phyloP scores from a whole-genome alignment of 2,329 filamentous ascomycete species.

The Exophiala bonariae region DNA sequence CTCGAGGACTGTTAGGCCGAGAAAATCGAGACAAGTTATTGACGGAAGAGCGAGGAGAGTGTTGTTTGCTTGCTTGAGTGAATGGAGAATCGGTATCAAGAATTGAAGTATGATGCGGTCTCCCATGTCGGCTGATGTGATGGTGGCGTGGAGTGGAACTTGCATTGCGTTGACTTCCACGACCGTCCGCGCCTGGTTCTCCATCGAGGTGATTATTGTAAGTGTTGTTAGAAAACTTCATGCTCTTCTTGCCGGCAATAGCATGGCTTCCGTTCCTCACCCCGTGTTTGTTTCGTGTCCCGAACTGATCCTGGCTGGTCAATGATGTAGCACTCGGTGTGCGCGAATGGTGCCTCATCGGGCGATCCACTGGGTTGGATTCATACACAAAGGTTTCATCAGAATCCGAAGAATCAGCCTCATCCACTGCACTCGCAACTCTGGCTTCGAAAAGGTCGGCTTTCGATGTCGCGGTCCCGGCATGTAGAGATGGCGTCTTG shows the following conservation, averaged over 20 bases:
- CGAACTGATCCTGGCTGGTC: constrained; percentile 49
- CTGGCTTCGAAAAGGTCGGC: constrained; percentile 98
- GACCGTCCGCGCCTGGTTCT: constrained; percentile 66
- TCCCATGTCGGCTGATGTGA: constrained; percentile 76
- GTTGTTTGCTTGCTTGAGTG: constrained; percentile 63
- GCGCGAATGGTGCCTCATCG: constrained; percentile 82
- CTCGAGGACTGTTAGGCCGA: constrained; percentile 69
- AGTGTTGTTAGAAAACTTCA: constrained; percentile 88
- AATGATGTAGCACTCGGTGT: constrained; percentile 90
- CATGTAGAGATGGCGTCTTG: constrained; percentile 63
- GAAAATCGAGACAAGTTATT: constrained; percentile 53
- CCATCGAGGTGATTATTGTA: constrained; percentile 65
- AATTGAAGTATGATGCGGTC: constrained; percentile 68
- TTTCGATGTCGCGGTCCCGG: constrained; percentile 75
- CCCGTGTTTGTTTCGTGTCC: constrained; percentile 61
- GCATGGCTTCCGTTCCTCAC: constrained; percentile 65
- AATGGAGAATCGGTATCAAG: constrained; percentile 80
- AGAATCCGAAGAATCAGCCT: constrained; percentile 93
- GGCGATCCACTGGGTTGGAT: constrained; percentile 75
- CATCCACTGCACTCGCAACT: constrained; percentile 92
- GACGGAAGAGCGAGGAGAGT: constrained; percentile 56
- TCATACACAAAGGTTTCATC: constrained; percentile 99
- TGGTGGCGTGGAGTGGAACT: constrained; percentile 69
- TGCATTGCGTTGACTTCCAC: constrained; percentile 61
- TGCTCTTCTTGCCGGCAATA: constrained; percentile 78